Conservation (phyloP, 805 yeast species). For the Candida golubevii region DNA sequence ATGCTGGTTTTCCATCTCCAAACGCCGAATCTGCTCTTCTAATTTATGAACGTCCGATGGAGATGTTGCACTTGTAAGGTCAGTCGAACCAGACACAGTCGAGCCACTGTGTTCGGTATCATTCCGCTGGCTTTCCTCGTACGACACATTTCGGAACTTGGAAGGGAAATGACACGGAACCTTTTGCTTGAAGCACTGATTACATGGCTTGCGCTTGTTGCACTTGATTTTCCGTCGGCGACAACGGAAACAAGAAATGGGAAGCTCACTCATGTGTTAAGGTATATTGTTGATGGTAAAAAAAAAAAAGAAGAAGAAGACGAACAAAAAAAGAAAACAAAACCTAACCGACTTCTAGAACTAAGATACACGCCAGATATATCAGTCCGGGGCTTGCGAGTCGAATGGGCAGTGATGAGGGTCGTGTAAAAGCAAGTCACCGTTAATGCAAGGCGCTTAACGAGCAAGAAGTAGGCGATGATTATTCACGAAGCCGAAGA, state of each 20-base stretch:
- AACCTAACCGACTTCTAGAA: too few relatives aligned
- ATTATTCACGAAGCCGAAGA: too few relatives aligned
- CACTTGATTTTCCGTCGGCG: slow-evolving; percentile 19
- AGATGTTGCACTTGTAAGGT: background rate
- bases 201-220: slow-evolving; percentile 18
- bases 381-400: too few relatives aligned
- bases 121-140: background rate
- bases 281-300: too few relatives aligned
- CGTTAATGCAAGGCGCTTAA: too few relatives aligned
- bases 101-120: slow-evolving; percentile 2
- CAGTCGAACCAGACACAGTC: background rate
- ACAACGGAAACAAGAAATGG: slow-evolving; percentile 18
- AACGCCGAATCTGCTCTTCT: slow-evolving; percentile 3
- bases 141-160: slow-evolving; percentile 14
- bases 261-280: slow-evolving; percentile 9
- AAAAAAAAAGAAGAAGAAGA: too few relatives aligned
- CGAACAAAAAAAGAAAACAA: too few relatives aligned
- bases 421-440: too few relatives aligned
- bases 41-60: slow-evolving; percentile 1
- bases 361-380: too few relatives aligned
- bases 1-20: slow-evolving; percentile 3
- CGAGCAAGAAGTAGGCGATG: too few relatives aligned
- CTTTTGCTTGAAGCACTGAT: slow-evolving; percentile 13
- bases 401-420: too few relatives aligned
- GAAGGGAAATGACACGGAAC: slow-evolving; percentile 16